A percentile compares a stretch with the other conserved stretches of the same genome.
Conservation (phyloP, 2,329 filamentous ascomycete genomes). For the Pseudogymnoascus sp. region DNA sequence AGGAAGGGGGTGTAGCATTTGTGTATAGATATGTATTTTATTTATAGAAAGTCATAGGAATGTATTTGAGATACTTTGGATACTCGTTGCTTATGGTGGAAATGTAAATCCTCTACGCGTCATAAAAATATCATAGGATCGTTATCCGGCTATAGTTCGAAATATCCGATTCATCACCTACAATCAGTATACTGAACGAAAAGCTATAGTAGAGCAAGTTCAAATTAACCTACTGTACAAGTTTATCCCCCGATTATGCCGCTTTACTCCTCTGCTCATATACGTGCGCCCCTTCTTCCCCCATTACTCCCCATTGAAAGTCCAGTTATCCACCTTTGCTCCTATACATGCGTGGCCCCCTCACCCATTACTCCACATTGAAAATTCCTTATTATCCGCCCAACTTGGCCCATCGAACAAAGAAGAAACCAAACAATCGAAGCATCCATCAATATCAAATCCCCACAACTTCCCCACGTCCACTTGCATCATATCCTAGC, state of each 20-base stretch:
- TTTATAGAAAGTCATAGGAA: not conserved
- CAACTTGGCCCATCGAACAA: not conserved
- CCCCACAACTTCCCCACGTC: not conserved
- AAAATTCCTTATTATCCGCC: not conserved
- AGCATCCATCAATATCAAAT: not conserved
- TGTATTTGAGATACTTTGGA: not conserved
- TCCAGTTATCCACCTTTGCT: not conserved
- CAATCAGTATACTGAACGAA: not conserved
- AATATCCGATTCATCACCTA: not conserved
- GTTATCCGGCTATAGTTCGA: not conserved
- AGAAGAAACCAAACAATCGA: not conserved
- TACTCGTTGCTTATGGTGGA: not conserved
- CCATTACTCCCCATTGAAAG: not conserved
- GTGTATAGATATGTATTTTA: slow-evolving; percentile 11
- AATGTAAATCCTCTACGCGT: not conserved
- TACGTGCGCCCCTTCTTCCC: not conserved
- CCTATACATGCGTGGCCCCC: not conserved
- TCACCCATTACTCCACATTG: not conserved
- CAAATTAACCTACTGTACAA: not conserved
- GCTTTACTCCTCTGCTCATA: not conserved
- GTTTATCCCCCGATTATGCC: not conserved
- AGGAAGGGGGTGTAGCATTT: not conserved
- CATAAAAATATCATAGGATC: not conserved
- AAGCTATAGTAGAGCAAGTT: not conserved
- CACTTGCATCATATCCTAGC: not conserved